phyloP scores from a whole-genome alignment of 495 filamentous ascomycete genomes.

The Podospora pseudocomata region DNA sequence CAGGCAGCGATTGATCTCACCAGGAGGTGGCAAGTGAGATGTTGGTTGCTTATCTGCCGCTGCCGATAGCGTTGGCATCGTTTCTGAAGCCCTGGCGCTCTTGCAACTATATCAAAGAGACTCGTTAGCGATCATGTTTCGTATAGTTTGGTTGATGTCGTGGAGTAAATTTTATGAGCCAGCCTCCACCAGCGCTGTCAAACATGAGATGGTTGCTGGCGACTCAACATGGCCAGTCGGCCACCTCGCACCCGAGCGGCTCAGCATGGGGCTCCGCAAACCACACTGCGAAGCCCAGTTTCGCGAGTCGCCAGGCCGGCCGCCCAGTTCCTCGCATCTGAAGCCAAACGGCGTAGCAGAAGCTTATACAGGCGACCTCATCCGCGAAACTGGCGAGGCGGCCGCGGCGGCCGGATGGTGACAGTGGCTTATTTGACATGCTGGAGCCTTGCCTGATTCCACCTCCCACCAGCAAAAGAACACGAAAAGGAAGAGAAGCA shows the following conservation, averaged over 20 bases:
- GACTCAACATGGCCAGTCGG: constrained; percentile 5
- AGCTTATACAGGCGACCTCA: not conserved
- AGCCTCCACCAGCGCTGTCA: not conserved
- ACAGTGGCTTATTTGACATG: not conserved
- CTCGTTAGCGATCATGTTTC: constrained; percentile 11
- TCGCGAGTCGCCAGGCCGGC: constrained; percentile 13
- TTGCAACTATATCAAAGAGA: constrained; percentile 33
- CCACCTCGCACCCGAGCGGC: constrained; percentile 1
- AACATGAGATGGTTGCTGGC: not conserved
- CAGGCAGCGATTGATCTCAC: not conserved
- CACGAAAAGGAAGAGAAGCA: constrained; percentile 7
- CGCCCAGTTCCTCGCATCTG: not conserved
- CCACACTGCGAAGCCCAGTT: constrained; percentile 7
- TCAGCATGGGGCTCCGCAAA: constrained; percentile 2
- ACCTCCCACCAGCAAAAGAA: not conserved
- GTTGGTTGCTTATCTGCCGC: not conserved
- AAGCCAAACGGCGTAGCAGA: not conserved
- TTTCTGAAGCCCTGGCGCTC: constrained; percentile 43
- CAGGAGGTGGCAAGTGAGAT: not conserved
- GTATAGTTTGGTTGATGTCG: not conserved
- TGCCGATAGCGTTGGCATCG: constrained; percentile 32
- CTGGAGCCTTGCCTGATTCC: not conserved
- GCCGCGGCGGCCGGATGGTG: not conserved
- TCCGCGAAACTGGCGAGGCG: not conserved
- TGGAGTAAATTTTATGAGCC: not conserved